Conservation (phyloP, 331 rosid species). For the Acacia concinna region DNA sequence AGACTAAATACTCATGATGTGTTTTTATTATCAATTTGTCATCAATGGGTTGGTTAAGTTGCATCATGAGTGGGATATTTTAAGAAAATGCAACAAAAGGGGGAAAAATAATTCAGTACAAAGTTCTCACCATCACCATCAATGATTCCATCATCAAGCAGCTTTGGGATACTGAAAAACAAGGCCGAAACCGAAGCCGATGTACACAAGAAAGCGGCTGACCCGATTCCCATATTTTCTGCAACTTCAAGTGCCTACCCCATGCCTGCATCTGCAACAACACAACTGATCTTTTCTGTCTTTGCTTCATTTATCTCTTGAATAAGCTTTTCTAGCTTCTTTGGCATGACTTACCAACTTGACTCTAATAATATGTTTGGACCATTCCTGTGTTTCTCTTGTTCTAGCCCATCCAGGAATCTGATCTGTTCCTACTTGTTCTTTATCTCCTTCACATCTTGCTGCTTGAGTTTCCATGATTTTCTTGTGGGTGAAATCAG, state of each 20-base stretch:
- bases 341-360: conserved; percentile 51
- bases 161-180: conserved; percentile 26
- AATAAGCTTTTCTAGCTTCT: conserved; percentile 53
- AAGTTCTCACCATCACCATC: neutral
- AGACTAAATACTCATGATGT: neutral
- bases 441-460: too few relatives aligned
- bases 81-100: too few relatives aligned
- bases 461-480: too few relatives aligned
- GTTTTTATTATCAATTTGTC: neutral
- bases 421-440: too few relatives aligned
- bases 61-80: neutral
- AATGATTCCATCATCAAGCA: conserved; percentile 42
- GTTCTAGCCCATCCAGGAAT: too few relatives aligned
- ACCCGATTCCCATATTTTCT: conserved; percentile 37
- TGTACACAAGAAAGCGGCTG: conserved; percentile 45
- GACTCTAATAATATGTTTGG: too few relatives aligned
- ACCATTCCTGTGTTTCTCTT: too few relatives aligned
- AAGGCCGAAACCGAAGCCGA: conserved; percentile 7
- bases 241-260: conserved; percentile 59
- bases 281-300: conserved; percentile 34
- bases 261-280: conserved; percentile 38
- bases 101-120: neutral
- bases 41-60: neutral
- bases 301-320: conserved; percentile 33
- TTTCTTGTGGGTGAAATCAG: too few relatives aligned